Base-by-base conservation (phyloP, 2,329 filamentous ascomycete species). In the Cyphellophora europaea region DNA sequence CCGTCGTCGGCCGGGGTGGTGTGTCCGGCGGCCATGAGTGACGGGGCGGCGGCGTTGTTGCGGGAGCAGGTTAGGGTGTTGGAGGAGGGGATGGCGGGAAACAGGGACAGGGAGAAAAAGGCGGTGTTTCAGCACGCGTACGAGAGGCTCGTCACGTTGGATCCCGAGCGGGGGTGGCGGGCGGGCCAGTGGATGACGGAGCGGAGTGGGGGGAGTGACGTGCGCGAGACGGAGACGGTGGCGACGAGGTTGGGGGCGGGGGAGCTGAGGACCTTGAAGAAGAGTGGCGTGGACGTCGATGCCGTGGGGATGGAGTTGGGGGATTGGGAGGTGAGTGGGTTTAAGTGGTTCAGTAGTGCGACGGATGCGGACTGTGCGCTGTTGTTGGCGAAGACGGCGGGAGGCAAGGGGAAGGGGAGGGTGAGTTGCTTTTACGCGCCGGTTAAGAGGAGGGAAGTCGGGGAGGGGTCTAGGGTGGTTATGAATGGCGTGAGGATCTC, bases 271-370 rank as follows among this genome's bases (percentile, higher is more conserved):
- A 17, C 17, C 19, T 37, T 41, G 16, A n/a, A 27, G 18, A 16
- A 44, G 38, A 18, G 38, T 28, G 19, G 43, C 27, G 18, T 42
- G 25, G 53, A 43, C 8, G 47, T 50, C 8, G 21, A 25, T 25
- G n/a, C 21, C 8, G 21, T 8, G 21, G 21, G 21, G 8, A 25
- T 8, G 8, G 21, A 8, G n/a, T 25, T 25, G 21, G 77, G 77
- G 0, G 71, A 72, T 0, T 61, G 57, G 33, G 35, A 54, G 5
- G 67, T 84, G 40, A 66, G 64, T 19, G 80, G 80, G 0, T 82
- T 82, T 65, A 83, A 84, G 49, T 84, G 78, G 69, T 82, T 82
- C 57, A 77, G 72, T 25, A 75, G 68, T 3, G 78, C 77, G 0
- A 82, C 77, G 0, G 78, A 82, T 51, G 69, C 71, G 0, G 63